These are phyloP conservation scores for Pythium sukuiense DNA, from an alignment of 352 stramenopile species.

Conservation along the genomic window DNA sequence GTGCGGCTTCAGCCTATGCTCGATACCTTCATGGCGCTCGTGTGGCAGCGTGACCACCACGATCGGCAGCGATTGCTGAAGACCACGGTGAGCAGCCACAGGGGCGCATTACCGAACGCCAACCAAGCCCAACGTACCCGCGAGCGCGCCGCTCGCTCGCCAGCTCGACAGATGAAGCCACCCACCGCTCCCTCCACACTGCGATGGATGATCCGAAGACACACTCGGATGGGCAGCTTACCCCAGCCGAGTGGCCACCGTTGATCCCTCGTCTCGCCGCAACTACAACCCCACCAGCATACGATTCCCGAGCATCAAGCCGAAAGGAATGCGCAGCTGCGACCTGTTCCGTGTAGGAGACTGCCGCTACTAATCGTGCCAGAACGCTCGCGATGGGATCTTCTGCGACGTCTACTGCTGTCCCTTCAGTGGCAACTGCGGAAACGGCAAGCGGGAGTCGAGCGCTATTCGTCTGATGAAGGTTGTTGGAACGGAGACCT, in stretches of 20 bases:
- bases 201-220: not conserved
- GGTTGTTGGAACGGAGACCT: not conserved
- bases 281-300: not conserved
- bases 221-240: not conserved
- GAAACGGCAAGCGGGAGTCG: not conserved
- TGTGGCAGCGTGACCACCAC: not conserved
- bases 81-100: not conserved
- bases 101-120: not conserved
- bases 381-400: not conserved
- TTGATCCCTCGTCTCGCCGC: not conserved
- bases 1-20: not conserved
- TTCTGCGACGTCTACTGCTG: conserved; percentile 1
- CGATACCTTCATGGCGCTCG: not conserved
- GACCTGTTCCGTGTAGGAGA: not conserved
- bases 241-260: not conserved
- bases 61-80: not conserved
- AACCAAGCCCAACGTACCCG: not conserved
- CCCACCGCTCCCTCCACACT: not conserved
- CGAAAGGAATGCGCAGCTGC: not conserved
- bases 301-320: not conserved
- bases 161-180: not conserved
- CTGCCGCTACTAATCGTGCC: not conserved
- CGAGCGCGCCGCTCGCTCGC: not conserved
- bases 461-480: not conserved
- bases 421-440: not conserved